phyloP scores from a whole-genome alignment of 148 eudicot genomes.

The Fagopyrum esculentum region DNA sequence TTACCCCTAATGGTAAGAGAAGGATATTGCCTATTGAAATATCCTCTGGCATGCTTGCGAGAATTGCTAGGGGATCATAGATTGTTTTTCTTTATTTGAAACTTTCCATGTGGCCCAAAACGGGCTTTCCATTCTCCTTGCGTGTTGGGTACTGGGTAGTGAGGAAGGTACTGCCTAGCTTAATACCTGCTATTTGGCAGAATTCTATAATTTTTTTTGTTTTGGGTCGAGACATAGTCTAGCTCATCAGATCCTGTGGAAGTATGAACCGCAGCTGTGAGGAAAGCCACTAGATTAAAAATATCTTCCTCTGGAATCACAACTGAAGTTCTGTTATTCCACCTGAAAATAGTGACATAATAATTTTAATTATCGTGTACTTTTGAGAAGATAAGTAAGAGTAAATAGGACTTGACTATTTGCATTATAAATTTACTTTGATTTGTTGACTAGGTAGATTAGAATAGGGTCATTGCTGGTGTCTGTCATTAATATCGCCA shows the following conservation, averaged over 20 bases:
- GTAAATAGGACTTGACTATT: too few relatives aligned
- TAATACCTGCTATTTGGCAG: constrained; percentile 35
- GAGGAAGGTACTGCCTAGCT: constrained; percentile 72
- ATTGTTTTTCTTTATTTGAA: constrained; percentile 46
- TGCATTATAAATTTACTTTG: too few relatives aligned
- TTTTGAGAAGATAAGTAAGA: too few relatives aligned
- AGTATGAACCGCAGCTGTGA: constrained; percentile 26
- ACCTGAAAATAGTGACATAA: constrained; percentile 22
- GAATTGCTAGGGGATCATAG: constrained; percentile 80
- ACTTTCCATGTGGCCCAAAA: constrained; percentile 62
- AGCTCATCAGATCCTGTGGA: constrained; percentile 53
- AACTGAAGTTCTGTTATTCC: constrained; percentile 35
- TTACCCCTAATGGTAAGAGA: constrained; percentile 18
- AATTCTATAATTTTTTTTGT: constrained; percentile 48
- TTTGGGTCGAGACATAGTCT: constrained; percentile 40
- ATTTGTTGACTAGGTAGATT: constrained; percentile 68
- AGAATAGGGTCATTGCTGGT: constrained; percentile 69
- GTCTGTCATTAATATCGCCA: constrained; percentile 47
- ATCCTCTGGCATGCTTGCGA: constrained; percentile 77
- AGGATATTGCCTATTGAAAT: constrained; percentile 21
- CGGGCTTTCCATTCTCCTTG: constrained; percentile 62
- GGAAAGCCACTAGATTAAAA: constrained; percentile 21
- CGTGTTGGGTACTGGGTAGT: constrained; percentile 49
- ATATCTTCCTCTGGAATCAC: too few relatives aligned
- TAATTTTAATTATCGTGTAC: too few relatives aligned